Conservation (phyloP, 2,329 filamentous ascomycete species). For the Aspergillus spinulosporus region DNA sequence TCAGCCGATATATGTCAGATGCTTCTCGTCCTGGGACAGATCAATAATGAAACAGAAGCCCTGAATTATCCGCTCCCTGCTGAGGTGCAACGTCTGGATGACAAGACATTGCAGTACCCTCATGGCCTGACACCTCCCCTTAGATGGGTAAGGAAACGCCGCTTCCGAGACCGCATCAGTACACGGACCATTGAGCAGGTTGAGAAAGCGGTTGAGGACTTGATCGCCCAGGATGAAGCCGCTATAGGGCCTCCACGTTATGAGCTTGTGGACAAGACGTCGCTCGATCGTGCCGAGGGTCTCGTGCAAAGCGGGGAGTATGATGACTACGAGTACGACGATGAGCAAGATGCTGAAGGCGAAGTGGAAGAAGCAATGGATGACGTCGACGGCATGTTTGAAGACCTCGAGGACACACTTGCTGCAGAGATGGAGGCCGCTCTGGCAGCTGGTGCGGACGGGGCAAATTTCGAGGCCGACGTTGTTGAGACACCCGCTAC, state of each 20-base stretch:
- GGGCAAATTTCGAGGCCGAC: conserved; percentile 29
- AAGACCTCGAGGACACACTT: conserved; percentile 43
- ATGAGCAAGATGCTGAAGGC: conserved; percentile 52
- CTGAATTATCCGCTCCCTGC: conserved; percentile 65
- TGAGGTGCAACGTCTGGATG: conserved; percentile 60
- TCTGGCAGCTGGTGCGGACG: conserved; percentile 41
- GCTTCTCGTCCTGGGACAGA: conserved; percentile 72
- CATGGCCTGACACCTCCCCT: conserved; percentile 87
- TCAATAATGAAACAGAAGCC: conserved; percentile 67
- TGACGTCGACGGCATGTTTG: conserved; percentile 33
- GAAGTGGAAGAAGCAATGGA: conserved; percentile 49
- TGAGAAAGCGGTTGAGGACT: conserved; percentile 72
- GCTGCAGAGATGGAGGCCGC: conserved; percentile 48
- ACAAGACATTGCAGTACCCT: conserved; percentile 70
- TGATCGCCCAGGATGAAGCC: conserved; percentile 68
- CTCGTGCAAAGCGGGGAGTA: conserved; percentile 47
- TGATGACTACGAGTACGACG: conserved; percentile 50
- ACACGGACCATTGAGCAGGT: conserved; percentile 83
- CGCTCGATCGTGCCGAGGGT: conserved; percentile 46
- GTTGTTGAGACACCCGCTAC: conserved; percentile 19
- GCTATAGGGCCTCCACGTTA: conserved; percentile 59
- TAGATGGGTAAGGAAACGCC: conserved; percentile 77
- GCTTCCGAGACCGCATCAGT: conserved; percentile 80
- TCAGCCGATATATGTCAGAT: conserved; percentile 87
- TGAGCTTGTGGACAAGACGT: conserved; percentile 62